These are phyloP conservation scores for Pythium dissimile DNA, from an alignment of 352 stramenopile species.

Conservation along the genomic window DNA sequence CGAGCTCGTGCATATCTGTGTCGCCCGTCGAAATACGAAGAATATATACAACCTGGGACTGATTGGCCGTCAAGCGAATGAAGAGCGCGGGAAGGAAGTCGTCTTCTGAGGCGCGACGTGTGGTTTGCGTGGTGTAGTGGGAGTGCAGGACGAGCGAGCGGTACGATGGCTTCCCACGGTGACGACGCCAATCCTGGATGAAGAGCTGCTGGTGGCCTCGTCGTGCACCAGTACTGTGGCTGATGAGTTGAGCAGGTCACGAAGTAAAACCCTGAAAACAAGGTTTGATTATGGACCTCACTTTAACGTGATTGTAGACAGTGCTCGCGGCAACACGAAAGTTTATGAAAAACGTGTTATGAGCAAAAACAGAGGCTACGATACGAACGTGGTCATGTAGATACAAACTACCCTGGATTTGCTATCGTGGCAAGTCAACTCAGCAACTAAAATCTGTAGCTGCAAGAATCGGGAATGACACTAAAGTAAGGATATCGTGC, in stretches of 20 bases:
- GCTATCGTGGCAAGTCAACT: no score
- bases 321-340: neutral
- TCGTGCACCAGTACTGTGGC: neutral
- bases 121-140: neutral
- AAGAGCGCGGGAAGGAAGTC: no score
- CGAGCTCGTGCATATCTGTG: conserved; percentile 36
- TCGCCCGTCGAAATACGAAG: neutral
- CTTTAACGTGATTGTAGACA: conserved; percentile 4
- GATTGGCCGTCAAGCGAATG: no score
- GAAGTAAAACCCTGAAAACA: conserved; percentile 1
- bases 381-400: neutral
- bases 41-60: no score
- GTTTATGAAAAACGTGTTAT: no score
- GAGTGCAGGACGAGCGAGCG: neutral
- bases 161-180: neutral
- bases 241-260: neutral
- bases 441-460: no score
- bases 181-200: no score
- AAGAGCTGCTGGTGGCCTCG: neutral
- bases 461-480: no score
- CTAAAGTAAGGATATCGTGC: neutral
- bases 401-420: no score
- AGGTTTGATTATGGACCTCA: neutral
- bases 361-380: neutral
- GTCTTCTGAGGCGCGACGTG: no score